A percentile compares a stretch with the other conserved stretches of the same genome.
These are phyloP conservation scores for Candida maris DNA, from an alignment of 805 yeast species.

Conservation along the genomic window DNA sequence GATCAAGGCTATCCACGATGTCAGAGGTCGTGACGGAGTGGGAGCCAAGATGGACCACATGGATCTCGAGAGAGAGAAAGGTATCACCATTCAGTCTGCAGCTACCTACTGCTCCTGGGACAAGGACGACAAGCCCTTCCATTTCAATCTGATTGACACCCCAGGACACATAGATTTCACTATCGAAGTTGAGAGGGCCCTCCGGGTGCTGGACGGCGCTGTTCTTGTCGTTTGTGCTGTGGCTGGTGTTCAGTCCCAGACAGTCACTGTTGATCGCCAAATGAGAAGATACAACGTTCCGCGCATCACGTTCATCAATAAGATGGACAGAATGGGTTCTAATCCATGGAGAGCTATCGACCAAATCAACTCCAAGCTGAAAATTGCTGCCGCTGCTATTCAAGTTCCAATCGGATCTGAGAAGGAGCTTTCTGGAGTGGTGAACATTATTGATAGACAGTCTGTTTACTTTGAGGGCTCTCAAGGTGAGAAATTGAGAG, in stretches of 20 bases:
- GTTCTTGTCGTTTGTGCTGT: constrained; percentile 98
- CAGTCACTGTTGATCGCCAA: constrained; percentile 98
- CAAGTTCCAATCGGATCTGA: constrained; percentile 98
- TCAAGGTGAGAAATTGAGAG: constrained; percentile 80
- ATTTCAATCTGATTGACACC: constrained; percentile 93
- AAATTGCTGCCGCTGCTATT: constrained; percentile 93
- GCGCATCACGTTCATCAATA: constrained; percentile 90
- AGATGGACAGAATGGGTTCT: constrained; percentile 99
- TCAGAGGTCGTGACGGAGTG: constrained; percentile 92
- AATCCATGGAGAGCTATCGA: constrained; percentile 94
- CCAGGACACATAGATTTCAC: constrained; percentile 99
- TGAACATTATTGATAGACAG: constrained; percentile 83
- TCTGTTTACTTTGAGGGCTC: constrained; percentile 85
- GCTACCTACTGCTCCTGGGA: constrained; percentile 98
- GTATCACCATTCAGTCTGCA: constrained; percentile 97
- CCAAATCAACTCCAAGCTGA: constrained; percentile 81
- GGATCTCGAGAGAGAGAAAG: constrained; percentile 98
- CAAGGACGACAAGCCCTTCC: constrained; percentile 63
- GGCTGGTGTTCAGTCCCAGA: constrained; percentile 96
- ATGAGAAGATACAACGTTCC: constrained; percentile 99
- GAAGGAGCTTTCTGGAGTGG: constrained; percentile 78
- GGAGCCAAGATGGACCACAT: constrained; percentile 99
- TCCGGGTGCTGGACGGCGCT: constrained; percentile 97
- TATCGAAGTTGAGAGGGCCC: constrained; percentile 97
- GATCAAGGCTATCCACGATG: constrained; percentile 95